Evolutionary conservation across 805 yeast species (phyloP), one percentile per base, ranked within the genome.

Genomic region (Lipomyces oligophaga): DNA sequence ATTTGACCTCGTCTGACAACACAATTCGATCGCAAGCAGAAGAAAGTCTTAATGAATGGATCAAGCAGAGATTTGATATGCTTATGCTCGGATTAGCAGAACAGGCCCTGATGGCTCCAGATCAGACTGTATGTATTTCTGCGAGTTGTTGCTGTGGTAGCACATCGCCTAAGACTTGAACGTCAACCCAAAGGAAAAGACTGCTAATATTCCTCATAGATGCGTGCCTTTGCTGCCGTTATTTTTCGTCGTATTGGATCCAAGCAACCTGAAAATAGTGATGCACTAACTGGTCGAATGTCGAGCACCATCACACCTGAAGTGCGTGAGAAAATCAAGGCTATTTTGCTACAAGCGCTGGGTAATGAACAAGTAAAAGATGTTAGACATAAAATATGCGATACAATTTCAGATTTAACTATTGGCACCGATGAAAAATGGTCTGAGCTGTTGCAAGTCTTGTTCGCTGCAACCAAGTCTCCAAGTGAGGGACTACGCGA

Each of bases 341-440:
- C 70, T 15, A 71, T 78, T 19, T 74, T 90, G 31, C 71, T 89
- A 55, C 75, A 75, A 48, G 97, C 96, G 13, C 86, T 90, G 59
- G 49, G 61, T 25, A 64, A 79, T 8, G 81, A 74, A 49, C 86
- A 82, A 63, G 70, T 83, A n/a, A 79, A 78, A 52, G 78, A 77
- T 53, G 87, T 87, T 26, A 80, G 97, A 63, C 96, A 90, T 66
- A 93, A 90, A 63, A 70, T 93, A 39, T 81, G 96, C 1, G 98
- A 93, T 70, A 95, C 95, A 6, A 83, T 93, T 38, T 85, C 97
- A 0, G 97, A 89, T 67, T 78, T 90, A 37, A 94, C 96, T 1
- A 75, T 72, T 38, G 55, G 52, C 5, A 35, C 47, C 15, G 20
- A 33, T 11, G 57, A 49, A 3, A 80, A 16, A 44, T 90, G 98